Base-by-base conservation (phyloP, 2,329 filamentous ascomycete genomes). In the Lasiodiplodia sp. region DNA sequence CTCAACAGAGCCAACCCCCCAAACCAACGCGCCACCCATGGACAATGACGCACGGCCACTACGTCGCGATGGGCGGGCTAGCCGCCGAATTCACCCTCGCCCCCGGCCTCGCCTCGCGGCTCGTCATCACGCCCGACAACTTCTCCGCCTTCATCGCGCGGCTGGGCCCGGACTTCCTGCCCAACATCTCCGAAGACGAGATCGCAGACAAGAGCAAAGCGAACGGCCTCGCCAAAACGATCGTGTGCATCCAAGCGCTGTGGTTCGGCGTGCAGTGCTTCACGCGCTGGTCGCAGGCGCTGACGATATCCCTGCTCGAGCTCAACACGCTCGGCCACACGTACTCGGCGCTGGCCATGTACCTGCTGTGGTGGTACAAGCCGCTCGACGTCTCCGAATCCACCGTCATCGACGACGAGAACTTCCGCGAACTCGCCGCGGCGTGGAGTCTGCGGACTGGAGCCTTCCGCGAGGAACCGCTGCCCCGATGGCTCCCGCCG, bases 231-330 rank as follows among this genome's bases (percentile, higher is more conserved):
- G 73, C 70, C 12, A 77, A 78, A 62, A 62, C 69, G 21, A 58
- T 77, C 12, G 72, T 74, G 10, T 71, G 73, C 34, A 34, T 76
- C 1, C 75, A 78, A 56, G 75, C 73, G 2, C 69, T 69, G 72
- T 80, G 76, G 76, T 74, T 80, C 71, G 72, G 77, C 25, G 40
- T 75, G 11, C 75, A 79, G 68, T 71, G 72, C 12, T 68, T 77
- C 14, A 72, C 69, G 18, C 72, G 77, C 16, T 62, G 76, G 6
- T 64, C 67, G 6, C 58, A 68, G 28, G 47, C 70, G 4, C 68
- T 78, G 2, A 73, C 77, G 0, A 69, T 79, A 7, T 85, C 87
- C 18, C 77, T 94, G 11, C 21, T 62, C 8, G 37, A 47, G 34
- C n/a, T 38, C 18, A 62, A 25, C 14, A 47, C 37, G 1, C 21